Evolutionary conservation across 768 basidiomycete genomes (phyloP), one percentile per base, ranked within the genome.

Genomic region (Macrolepiota dolichaula): DNA sequence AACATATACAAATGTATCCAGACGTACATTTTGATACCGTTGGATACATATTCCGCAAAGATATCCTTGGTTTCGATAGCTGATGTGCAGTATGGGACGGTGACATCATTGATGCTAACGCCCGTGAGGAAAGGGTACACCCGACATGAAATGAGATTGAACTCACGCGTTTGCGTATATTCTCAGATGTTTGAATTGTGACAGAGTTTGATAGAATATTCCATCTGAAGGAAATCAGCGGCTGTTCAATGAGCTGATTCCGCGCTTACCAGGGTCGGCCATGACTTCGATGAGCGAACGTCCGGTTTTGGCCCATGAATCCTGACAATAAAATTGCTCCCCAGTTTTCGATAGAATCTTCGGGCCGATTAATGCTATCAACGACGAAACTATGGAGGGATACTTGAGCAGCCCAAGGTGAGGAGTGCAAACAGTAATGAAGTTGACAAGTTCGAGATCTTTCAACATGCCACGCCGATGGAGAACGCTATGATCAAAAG

Each of bases 131-230:
- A 13, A 17, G 40, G 25, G 42, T 47, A 5, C 55, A 63, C 19
- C 63, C n/a, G 4, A 51, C 24, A 10, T 35, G 40, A 22, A 24
- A 35, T 29, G 47, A 11, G 35, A 9, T 38, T n/a, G 15, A 58
- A 76, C 87, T 66, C 63, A 89, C 84, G 87, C 81, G 73, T 94
- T 96, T 2, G 92, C 94, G 63, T 91, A 96, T 54, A 96, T 83
- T 54, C 85, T 77, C 52, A 93, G 79, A 51, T 86, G 80, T 37
- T 83, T 74, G 69, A 96, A 96, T 40, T 77, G 73, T 0, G 77
- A 59, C 40, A 96, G 78, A 3, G 85, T 88, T 64, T 89, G 84
- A 66, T 87, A 89, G 69, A 96, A 96, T 38, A 92, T 73, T 24
- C 81, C 80, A 22, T 87, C 92, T 92, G 57, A 35, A 5, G 51